Percentiles rank a stretch among this genome's conserved stretches.
phyloP scores from a whole-genome alignment of 768 basidiomycete genomes.

The Leucogyrophana mollusca region DNA sequence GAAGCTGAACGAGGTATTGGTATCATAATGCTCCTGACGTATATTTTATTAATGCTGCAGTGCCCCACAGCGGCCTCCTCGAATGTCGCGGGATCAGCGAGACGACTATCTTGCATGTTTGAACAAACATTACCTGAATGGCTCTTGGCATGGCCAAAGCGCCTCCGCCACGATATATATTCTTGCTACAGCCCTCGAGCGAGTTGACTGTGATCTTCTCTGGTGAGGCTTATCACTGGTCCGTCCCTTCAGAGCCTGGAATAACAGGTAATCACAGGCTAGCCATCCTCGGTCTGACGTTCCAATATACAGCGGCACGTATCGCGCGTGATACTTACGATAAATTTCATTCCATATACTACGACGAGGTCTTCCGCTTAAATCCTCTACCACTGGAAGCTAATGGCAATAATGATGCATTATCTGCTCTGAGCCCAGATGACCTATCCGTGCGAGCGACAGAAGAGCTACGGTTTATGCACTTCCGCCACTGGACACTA shows the following conservation, averaged over 20 bases:
- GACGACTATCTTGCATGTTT: conserved; percentile 61
- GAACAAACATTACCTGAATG: conserved; percentile 80
- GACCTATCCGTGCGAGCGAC: conserved; percentile 79
- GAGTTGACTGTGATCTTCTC: conserved; percentile 89
- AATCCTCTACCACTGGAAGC: conserved; percentile 58
- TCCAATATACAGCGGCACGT: conserved; percentile 85
- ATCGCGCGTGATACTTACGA: conserved; percentile 90
- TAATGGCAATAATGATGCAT: conserved; percentile 36
- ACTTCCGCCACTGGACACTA: conserved; percentile 96
- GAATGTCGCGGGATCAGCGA: conserved; percentile 71
- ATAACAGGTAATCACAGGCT: conserved; percentile 51
- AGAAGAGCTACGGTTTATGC: conserved; percentile 91
- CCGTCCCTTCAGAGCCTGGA: not conserved
- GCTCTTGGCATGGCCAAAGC: conserved; percentile 87
- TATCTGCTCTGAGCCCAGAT: conserved; percentile 69
- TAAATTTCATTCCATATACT: conserved; percentile 71
- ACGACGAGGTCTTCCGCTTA: conserved; percentile 91
- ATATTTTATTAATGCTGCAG: not conserved
- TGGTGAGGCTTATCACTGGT: conserved; percentile 53
- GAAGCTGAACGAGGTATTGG: conserved; percentile 48
- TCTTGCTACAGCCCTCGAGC: conserved; percentile 86
- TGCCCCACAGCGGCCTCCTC: conserved; percentile 42
- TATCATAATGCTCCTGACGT: conserved; percentile 11
- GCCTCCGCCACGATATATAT: conserved; percentile 87
- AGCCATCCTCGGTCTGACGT: conserved; percentile 89